phyloP scores from a whole-genome alignment of 805 yeast species.

The Sugiyamaella qingdaonensis region DNA sequence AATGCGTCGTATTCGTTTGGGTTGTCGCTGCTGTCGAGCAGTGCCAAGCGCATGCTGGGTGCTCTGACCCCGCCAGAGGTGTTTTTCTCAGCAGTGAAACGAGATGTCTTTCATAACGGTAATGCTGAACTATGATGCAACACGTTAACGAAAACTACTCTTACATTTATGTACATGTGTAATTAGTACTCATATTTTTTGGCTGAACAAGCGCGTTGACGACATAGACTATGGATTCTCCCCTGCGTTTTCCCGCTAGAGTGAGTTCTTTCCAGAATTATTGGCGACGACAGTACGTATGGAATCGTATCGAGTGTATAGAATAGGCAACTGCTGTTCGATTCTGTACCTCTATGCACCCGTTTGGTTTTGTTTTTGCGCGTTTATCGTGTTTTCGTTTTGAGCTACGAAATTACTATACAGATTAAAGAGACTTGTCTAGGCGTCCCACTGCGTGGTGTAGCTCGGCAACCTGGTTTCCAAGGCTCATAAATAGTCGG shows the following conservation, averaged over 20 bases:
- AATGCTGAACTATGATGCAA: background rate
- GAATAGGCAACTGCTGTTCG: too few species aligned
- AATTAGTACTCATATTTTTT: background rate
- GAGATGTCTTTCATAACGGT: background rate
- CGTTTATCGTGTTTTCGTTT: too few species aligned
- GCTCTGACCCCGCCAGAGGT: slow-evolving; percentile 68
- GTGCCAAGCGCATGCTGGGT: slow-evolving; percentile 73
- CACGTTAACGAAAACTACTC: background rate
- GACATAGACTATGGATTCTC: too few species aligned
- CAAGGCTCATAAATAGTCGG: slow-evolving; percentile 63
- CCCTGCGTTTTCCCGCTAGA: too few species aligned
- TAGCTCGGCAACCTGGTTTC: slow-evolving; percentile 66
- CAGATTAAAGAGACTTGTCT: slow-evolving; percentile 2
- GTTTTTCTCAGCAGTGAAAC: slow-evolving; percentile 39
- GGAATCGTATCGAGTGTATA: too few species aligned
- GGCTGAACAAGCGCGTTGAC: too few species aligned
- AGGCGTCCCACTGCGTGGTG: slow-evolving; percentile 46
- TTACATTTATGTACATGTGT: background rate
- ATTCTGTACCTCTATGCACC: too few species aligned
- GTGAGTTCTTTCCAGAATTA: too few species aligned
- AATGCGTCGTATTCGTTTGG: slow-evolving; percentile 82
- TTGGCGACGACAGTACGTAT: too few species aligned
- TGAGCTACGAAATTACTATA: too few species aligned
- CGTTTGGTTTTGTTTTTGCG: too few species aligned
- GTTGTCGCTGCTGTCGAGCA: slow-evolving; percentile 56